Conservation (phyloP, 2,329 filamentous ascomycete genomes). For the Apiospora pterosperma region DNA sequence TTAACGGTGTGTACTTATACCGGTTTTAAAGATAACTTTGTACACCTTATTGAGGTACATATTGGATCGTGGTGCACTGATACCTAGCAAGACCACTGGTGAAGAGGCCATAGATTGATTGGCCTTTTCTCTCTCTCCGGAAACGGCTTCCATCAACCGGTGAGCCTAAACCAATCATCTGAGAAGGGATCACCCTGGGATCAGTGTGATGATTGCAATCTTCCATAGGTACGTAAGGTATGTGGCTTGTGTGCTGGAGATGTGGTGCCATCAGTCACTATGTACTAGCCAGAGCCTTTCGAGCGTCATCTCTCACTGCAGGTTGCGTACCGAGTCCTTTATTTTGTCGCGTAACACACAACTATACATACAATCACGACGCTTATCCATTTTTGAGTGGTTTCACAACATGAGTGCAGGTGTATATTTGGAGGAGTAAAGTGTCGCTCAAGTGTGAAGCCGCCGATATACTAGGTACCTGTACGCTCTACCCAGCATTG, state of each 20-base stretch:
- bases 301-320: not conserved
- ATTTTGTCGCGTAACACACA: not conserved
- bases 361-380: too few species aligned
- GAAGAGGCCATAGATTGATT: too few species aligned
- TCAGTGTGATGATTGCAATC: not conserved
- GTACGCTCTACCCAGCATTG: not conserved
- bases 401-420: too few species aligned
- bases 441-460: not conserved
- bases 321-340: not conserved
- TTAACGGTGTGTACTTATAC: not conserved
- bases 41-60: not conserved
- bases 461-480: not conserved
- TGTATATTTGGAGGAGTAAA: too few species aligned
- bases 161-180: not conserved
- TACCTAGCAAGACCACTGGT: not conserved
- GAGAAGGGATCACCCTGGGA: not conserved
- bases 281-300: not conserved
- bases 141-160: not conserved
- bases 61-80: not conserved
- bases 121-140: not conserved
- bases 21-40: not conserved
- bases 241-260: too few species aligned
- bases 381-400: too few species aligned
- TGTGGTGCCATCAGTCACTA: not conserved
- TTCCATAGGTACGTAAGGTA: not conserved